Percentiles rank a stretch among this genome's conserved stretches.
Evolutionary conservation across 2,329 filamentous ascomycete species (phyloP).

Genomic region (Penicillium vulpinum): DNA sequence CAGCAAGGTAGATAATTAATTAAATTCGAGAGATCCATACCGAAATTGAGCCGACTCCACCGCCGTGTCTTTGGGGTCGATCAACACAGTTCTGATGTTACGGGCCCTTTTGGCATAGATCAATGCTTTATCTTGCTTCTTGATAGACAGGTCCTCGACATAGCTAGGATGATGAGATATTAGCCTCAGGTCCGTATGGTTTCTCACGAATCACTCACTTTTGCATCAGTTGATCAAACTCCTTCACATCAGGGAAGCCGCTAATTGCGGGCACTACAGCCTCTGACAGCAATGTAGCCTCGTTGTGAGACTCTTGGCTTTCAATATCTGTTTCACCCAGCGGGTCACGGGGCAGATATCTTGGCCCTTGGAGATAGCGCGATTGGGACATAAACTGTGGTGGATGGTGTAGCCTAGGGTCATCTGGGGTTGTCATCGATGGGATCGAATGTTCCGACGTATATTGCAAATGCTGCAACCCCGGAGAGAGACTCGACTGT

Average conservation of each 20-base stretch:
- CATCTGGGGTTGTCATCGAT: slow-evolving; percentile 35
- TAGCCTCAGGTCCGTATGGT: background rate
- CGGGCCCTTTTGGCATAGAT: slow-evolving; percentile 50
- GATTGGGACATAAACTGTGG: slow-evolving; percentile 35
- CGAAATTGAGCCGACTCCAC: slow-evolving; percentile 54
- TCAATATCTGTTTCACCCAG: slow-evolving; percentile 43
- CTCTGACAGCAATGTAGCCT: slow-evolving; percentile 46
- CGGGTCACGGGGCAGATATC: slow-evolving; percentile 39
- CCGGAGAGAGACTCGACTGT: slow-evolving; percentile 31
- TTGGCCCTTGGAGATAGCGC: slow-evolving; percentile 34
- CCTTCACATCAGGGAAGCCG: slow-evolving; percentile 48
- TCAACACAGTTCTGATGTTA: slow-evolving; percentile 50
- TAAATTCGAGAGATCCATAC: slow-evolving; percentile 28
- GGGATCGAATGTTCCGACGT: slow-evolving; percentile 34
- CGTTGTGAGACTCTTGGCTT: slow-evolving; percentile 47
- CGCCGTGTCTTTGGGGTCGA: slow-evolving; percentile 52
- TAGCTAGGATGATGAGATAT: slow-evolving; percentile 38
- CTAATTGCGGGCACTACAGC: slow-evolving; percentile 45
- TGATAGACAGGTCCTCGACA: slow-evolving; percentile 51
- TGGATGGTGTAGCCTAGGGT: slow-evolving; percentile 36
- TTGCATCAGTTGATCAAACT: slow-evolving; percentile 49
- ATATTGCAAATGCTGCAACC: slow-evolving; percentile 36
- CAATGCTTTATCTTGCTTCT: slow-evolving; percentile 55
- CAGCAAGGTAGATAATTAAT: background rate
- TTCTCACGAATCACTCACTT: slow-evolving; percentile 33